Evolutionary conservation across 2,329 filamentous ascomycete species (phyloP), one percentile per base, ranked within the genome.

Genomic region (Arthrobotrys conoides): DNA sequence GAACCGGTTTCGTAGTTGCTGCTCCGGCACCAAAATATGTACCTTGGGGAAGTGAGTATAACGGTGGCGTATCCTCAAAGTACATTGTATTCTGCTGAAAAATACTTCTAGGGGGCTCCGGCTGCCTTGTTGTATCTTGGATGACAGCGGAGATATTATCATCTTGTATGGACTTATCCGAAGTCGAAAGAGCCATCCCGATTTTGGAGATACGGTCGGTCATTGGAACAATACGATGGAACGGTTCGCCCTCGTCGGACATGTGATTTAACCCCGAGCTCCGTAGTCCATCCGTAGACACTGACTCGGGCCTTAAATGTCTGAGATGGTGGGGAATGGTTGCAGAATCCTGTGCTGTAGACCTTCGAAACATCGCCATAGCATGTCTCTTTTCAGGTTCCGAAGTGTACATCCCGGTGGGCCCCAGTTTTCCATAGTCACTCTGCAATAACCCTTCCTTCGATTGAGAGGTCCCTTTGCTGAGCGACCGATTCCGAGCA

Each of bases 391-490:
- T 78, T 59, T 78, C 75, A n/a, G 48, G 51, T 30, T 78, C 75
- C 16, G 68, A 55, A 33, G n/a, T 59, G 30, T 76, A 76, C 8
- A 24, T 5, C 22, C 49, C 63, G 24, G 44, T 51, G 9, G 68
- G 55, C 5, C 48, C 68, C 2, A 78, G 63, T 41, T 68, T 78
- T 9, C 33, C 46, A 49, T 68, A 68, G 48, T 78, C 75, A 55
- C 48, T 72, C 22, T 71, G 68, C 18, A 78, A 46, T 33, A 78
- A 20, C 16, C 75, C 75, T 72, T 78, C 75, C 20, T 66, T 78
- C 8, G 75, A 78, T 41, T 78, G 75, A 5, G 75, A 72, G n/a
- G 75, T 78, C 12, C 68, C 75, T 72, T 78, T 78, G 53, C 75
- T 78, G 2, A 78, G 46, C 24, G 75, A 78, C 33, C 75, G 48